Base-by-base conservation (phyloP, 2,329 filamentous ascomycete genomes). In the Rhynchosporium secalis region DNA sequence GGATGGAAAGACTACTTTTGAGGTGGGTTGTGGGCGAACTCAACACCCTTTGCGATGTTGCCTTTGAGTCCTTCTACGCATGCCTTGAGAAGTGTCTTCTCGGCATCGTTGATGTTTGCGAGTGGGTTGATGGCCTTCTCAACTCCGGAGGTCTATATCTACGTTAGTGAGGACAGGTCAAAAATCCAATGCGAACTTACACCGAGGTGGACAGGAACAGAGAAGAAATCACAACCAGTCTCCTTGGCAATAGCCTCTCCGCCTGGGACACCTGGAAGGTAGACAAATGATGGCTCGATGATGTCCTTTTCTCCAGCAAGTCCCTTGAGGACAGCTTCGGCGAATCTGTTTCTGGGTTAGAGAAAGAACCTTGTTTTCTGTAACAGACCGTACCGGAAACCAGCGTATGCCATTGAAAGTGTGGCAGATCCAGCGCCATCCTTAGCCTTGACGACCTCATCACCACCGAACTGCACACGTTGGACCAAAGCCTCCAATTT, bases 381-480 rank as follows among this genome's bases (percentile, higher is more conserved):
- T 10, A 33, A 28, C 3, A 15, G 46, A 62, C 73, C 83, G 69
- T 79, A 93, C 89, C 92, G 90, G 86, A 88, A 98, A 70, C 95
- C 95, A 70, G 95, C 95, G 76, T 92, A 96, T 65, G 92, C 92
- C 92, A 96, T 96, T 72, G 92, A 96, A 60, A 96, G 84, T 63
- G 92, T 96, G 69, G 92, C 92, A 65, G 91, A 96, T 68, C 92
- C 92, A 75, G 88, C 87, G 73, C 92, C 92, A 69, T 95, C 90
- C 86, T 96, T 96, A 76, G 92, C 92, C 84, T 94, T 88, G 77
- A 96, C 92, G 67, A 96, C 92, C 81, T 96, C 92, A 72, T 99
- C 95, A 83, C 95, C 95, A 76, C 95, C 95, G 72, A 97, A 98
- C 79, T 99, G 95, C 62, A 98, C 91, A 81, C 95, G 92, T 80